These are phyloP conservation scores for Zygosaccharomyces pseudobailii DNA, from an alignment of 1,139 yeast genomes.

Conservation along the genomic window DNA sequence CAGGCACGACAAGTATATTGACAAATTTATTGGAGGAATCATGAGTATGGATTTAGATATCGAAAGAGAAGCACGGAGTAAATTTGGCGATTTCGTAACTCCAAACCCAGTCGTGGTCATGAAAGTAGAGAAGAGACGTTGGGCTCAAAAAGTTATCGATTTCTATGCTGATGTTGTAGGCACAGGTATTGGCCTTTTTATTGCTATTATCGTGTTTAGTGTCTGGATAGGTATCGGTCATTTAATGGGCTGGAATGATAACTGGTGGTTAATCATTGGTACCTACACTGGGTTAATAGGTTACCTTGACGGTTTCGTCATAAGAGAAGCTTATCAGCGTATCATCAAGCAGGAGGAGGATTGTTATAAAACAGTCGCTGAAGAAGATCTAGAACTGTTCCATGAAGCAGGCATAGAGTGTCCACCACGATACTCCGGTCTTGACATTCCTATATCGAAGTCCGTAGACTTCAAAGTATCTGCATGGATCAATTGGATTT, in stretches of 20 bases:
- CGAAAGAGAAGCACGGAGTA: slow-evolving; percentile 27
- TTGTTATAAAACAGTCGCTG: slow-evolving; percentile 27
- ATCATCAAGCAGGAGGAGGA: slow-evolving; percentile 31
- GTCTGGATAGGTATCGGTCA: slow-evolving; percentile 38
- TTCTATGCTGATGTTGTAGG: slow-evolving; percentile 40
- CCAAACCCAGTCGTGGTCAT: slow-evolving; percentile 28
- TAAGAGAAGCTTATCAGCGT: slow-evolving; percentile 37
- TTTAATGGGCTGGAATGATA: slow-evolving; percentile 33
- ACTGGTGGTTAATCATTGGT: slow-evolving; percentile 43
- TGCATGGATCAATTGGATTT: slow-evolving; percentile 21
- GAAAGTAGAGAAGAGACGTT: slow-evolving; percentile 22
- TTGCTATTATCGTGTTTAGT: slow-evolving; percentile 33
- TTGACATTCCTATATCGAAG: slow-evolving; percentile 12
- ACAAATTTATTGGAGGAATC: slow-evolving; percentile 25
- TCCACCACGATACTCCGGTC: slow-evolving; percentile 20
- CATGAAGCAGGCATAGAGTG: slow-evolving; percentile 21
- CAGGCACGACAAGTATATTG: slow-evolving; percentile 33
- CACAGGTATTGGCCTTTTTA: slow-evolving; percentile 37
- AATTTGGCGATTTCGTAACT: slow-evolving; percentile 21
- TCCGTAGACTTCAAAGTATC: slow-evolving; percentile 28
- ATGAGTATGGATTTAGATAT: slow-evolving; percentile 31
- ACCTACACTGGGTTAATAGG: slow-evolving; percentile 41
- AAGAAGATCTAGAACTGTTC: slow-evolving; percentile 25
- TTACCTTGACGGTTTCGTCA: slow-evolving; percentile 38
- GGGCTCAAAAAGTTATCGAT: slow-evolving; percentile 31